phyloP scores from a whole-genome alignment of 2,329 filamentous ascomycete species.

The Hypoxylon sp. region DNA sequence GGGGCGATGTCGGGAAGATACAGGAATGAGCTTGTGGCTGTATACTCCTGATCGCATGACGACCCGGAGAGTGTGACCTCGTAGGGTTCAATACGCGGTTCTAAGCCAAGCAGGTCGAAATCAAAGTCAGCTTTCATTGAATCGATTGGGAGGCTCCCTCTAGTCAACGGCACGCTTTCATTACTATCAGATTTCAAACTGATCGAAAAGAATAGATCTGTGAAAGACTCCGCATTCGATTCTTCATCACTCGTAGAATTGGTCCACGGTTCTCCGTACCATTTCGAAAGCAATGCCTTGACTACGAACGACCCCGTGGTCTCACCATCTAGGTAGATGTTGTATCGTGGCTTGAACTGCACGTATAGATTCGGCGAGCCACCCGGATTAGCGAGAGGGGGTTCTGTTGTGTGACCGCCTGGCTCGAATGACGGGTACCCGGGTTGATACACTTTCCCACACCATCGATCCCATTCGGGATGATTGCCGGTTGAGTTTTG shows the following conservation, averaged over 20 bases:
- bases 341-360: constrained; percentile 56
- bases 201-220: constrained; percentile 50
- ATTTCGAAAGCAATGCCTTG: constrained; percentile 53
- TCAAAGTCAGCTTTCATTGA: constrained; percentile 48
- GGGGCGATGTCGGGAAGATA: constrained; percentile 54
- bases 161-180: constrained; percentile 45
- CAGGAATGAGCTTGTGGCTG: constrained; percentile 49
- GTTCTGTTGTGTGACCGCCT: constrained; percentile 53
- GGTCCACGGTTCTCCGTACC: constrained; percentile 51
- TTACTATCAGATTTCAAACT: constrained; percentile 38
- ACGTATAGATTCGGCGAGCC: constrained; percentile 50
- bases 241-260: constrained; percentile 35
- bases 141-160: constrained; percentile 48
- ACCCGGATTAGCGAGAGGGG: constrained; percentile 43
- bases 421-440: constrained; percentile 56
- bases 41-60: constrained; percentile 47
- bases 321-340: constrained; percentile 56
- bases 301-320: constrained; percentile 54
- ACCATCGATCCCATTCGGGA: constrained; percentile 56
- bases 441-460: constrained; percentile 56
- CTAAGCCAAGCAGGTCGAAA: constrained; percentile 50
- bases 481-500: constrained; percentile 51
- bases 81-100: constrained; percentile 51
- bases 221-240: constrained; percentile 35
- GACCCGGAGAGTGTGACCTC: constrained; percentile 50